Conservation (phyloP, 2,329 filamentous ascomycete genomes). For the Arthroderma sp. region DNA sequence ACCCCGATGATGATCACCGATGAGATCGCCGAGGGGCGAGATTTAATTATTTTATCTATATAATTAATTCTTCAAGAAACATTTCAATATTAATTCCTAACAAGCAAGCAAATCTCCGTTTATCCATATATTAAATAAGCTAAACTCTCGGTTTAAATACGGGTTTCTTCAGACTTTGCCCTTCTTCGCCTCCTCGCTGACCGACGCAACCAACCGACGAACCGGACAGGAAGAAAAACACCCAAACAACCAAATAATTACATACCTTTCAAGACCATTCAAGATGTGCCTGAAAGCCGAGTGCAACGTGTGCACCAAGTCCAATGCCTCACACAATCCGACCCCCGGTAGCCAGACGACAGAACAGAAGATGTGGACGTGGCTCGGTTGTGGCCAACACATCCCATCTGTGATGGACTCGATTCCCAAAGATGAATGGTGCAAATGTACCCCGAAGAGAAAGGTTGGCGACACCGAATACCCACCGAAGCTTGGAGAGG, state of each 20-base stretch:
- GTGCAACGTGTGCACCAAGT: slow-evolving; percentile 8
- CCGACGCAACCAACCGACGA: background rate
- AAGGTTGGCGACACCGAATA: slow-evolving; percentile 40
- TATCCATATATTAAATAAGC: too few relatives aligned
- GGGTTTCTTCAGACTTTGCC: too few relatives aligned
- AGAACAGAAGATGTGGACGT: too few relatives aligned
- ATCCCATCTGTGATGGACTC: slow-evolving; percentile 40
- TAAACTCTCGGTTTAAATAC: too few relatives aligned
- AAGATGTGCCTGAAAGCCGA: slow-evolving; percentile 11
- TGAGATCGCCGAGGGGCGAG: too few relatives aligned
- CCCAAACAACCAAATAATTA: background rate
- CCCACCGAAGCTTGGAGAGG: slow-evolving; percentile 37
- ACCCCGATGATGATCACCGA: too few relatives aligned
- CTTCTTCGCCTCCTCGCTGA: background rate
- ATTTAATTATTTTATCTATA: too few relatives aligned
- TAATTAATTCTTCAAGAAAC: too few relatives aligned
- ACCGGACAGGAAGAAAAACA: background rate
- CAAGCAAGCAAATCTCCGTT: too few relatives aligned
- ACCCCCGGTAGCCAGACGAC: background rate
- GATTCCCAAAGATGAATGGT: slow-evolving; percentile 39
- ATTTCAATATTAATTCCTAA: too few relatives aligned
- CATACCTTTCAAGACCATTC: background rate
- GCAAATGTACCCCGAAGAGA: slow-evolving; percentile 42
- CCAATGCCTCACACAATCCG: background rate
- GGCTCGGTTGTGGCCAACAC: slow-evolving; percentile 41